phyloP scores from a whole-genome alignment of 2,329 filamentous ascomycete genomes.

The Plenodomus lindquistii region DNA sequence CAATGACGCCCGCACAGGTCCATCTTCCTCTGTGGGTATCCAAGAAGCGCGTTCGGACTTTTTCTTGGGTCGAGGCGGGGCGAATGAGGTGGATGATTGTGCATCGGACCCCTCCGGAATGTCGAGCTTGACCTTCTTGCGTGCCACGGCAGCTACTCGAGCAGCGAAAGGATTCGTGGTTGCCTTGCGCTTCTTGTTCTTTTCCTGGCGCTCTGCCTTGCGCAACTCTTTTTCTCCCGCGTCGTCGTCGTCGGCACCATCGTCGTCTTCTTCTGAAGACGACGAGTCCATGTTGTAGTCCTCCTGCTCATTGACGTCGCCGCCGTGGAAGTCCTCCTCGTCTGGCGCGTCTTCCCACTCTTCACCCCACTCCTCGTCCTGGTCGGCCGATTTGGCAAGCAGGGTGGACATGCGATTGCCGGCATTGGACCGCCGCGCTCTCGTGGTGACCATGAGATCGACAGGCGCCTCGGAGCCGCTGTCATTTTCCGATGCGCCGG shows the following conservation, averaged over 20 bases:
- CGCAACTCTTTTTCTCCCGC: constrained; percentile 88
- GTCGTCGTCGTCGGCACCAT: constrained; percentile 70
- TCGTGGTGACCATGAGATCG: constrained; percentile 45
- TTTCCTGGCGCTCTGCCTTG: constrained; percentile 69
- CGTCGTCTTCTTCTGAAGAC: constrained; percentile 76
- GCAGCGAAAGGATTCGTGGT: constrained; percentile 53
- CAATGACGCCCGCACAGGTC: constrained; percentile 64
- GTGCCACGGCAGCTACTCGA: constrained; percentile 43
- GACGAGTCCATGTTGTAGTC: constrained; percentile 82
- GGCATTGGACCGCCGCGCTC: constrained; percentile 44
- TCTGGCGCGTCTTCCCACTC: constrained; percentile 70
- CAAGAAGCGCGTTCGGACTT: constrained; percentile 72
- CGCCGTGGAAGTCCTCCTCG: constrained; percentile 57
- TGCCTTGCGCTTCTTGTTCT: constrained; percentile 75
- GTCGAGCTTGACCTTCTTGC: constrained; percentile 46
- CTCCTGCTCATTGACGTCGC: constrained; percentile 59
- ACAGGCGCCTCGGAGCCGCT: constrained; percentile 34
- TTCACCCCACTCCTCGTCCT: constrained; percentile 43
- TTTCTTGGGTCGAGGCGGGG: constrained; percentile 61
- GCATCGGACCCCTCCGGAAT: constrained; percentile 26
- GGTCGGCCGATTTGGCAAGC: constrained; percentile 35
- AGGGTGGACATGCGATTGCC: constrained; percentile 48
- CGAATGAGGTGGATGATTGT: constrained; percentile 50
- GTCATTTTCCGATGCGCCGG: constrained; percentile 25
- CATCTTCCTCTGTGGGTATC: constrained; percentile 66